Evolutionary conservation across 495 filamentous ascomycete species (phyloP).

Genomic region (Podospora bellae-mahoneyi): DNA sequence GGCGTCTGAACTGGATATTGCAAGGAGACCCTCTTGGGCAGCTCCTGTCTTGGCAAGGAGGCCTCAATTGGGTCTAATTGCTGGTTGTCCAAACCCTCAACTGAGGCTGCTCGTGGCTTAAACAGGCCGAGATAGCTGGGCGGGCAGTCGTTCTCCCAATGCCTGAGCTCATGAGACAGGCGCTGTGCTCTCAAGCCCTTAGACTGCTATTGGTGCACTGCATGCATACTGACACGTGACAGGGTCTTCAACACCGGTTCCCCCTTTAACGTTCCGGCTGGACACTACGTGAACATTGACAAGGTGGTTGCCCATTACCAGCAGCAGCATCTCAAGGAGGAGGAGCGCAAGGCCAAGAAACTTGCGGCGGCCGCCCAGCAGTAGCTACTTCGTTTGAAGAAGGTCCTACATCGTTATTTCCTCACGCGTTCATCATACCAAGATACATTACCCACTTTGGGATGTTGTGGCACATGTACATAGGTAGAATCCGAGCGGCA

Average conservation of each 20-base stretch:
- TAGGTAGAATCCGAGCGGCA: conserved; percentile 24
- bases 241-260: conserved; percentile 45
- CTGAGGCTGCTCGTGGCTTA: background rate
- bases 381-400: conserved; percentile 15
- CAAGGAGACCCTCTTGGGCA: background rate
- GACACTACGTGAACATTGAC: conserved; percentile 42
- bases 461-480: conserved; percentile 27
- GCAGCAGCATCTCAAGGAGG: conserved; percentile 43
- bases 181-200: background rate
- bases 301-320: conserved; percentile 48
- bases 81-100: background rate
- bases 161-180: background rate
- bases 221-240: conserved; percentile 30
- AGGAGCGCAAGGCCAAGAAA: conserved; percentile 46
- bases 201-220: conserved; percentile 15
- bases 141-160: background rate
- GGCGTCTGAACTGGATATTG: background rate
- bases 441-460: conserved; percentile 7
- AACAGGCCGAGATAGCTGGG: background rate
- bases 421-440: conserved; percentile 15
- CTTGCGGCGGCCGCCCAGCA: conserved; percentile 30
- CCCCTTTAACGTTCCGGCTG: conserved; percentile 45
- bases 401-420: background rate
- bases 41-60: background rate
- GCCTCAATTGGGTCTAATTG: background rate